Conservation (phyloP, 306 rosid species). For the Vigna reflexopilosa region DNA sequence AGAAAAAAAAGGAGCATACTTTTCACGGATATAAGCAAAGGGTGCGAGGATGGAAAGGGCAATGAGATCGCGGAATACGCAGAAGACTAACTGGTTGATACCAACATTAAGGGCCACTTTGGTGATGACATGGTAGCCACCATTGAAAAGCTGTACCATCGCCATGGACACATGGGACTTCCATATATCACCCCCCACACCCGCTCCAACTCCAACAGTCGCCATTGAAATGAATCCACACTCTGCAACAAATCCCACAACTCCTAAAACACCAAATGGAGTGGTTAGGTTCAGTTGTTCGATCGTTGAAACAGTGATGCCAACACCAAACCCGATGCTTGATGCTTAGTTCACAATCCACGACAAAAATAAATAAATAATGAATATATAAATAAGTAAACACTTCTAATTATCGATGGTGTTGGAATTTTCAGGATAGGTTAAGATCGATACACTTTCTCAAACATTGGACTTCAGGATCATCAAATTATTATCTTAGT, state of each 20-base stretch:
- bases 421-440: background rate
- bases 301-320: background rate
- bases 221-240: conserved; percentile 44
- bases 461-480: no score
- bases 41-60: conserved; percentile 81
- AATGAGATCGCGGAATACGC: conserved; percentile 75
- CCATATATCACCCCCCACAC: conserved; percentile 52
- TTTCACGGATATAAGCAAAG: conserved; percentile 76
- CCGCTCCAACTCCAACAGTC: conserved; percentile 51
- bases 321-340: conserved; percentile 16
- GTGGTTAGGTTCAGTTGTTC: background rate
- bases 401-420: background rate
- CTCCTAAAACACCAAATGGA: background rate
- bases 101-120: conserved; percentile 94
- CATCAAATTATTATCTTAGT: no score
- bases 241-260: background rate
- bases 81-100: conserved; percentile 83
- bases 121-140: conserved; percentile 93
- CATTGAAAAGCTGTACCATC: conserved; percentile 73
- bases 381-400: no score
- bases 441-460: background rate
- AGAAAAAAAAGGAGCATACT: conserved; percentile 49
- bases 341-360: conserved; percentile 38
- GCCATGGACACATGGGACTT: conserved; percentile 85
- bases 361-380: background rate